Evolutionary conservation across 495 filamentous ascomycete species (phyloP), one percentile per base, ranked within the genome.

Genomic region (Aspergillus kassunensis): DNA sequence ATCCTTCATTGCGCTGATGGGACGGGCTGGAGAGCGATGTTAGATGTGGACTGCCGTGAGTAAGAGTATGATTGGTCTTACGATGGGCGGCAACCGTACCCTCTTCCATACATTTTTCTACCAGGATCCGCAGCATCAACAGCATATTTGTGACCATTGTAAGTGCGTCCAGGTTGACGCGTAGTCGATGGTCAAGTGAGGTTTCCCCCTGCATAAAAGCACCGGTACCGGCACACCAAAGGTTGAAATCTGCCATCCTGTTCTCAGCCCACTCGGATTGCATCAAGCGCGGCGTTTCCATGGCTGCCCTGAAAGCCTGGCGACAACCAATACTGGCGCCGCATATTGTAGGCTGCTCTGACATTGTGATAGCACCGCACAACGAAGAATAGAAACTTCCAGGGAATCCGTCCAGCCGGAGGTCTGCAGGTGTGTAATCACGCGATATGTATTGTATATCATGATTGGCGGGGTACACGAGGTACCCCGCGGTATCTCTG

Each of bases 161-260:
- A 4, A 24, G 11, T 20, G 51, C 16, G 5, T 42, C 51, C 21
- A 20, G 9, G 6, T 33, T 49, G 3, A 9, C 9, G 4, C 13
- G n/a, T 2, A 54, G 34, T 18, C 51, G 51, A 34, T 13, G 1
- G 36, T 52, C 49, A 23, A 60, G 54, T 0, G 57, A 60, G 3
- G 54, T 37, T 10, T 41, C 34, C 13, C 33, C 36, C n/a, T 12
- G 9, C 8, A 27, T 25, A 0, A 42, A 51, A 10, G 57, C 60
- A 31, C 60, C 60, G 29, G 56, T 51, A 12, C 57, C 40, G 5
- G 16, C 10, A 31, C 37, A 57, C 57, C 57, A 63, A 7, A 63
- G 45, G 15, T 63, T 63, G n/a, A 63, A 57, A 37, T 63, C 60
- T 5, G 57, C 57, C 15, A 63, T 25, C 0, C 60, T 37, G 24